A percentile compares a stretch with the other conserved stretches of the same genome.
Conservation (phyloP, 495 filamentous ascomycete genomes). For the Talaromyces wortmannii region DNA sequence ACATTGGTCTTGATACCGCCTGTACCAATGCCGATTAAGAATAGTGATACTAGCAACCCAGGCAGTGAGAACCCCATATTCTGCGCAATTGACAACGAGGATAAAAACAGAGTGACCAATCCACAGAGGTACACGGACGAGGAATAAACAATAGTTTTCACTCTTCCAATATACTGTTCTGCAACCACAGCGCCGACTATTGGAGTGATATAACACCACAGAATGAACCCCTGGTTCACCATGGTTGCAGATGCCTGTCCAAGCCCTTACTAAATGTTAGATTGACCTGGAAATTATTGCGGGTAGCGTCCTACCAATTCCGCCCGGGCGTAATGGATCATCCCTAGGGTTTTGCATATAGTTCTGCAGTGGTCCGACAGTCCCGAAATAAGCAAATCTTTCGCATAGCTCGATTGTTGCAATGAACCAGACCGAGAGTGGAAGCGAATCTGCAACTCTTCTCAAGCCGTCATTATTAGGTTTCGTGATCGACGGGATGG, state of each 20-base stretch:
- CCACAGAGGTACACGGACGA: slow-evolving; percentile 49
- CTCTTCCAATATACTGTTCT: slow-evolving; percentile 65
- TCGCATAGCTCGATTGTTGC: slow-evolving; percentile 58
- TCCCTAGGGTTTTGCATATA: slow-evolving; percentile 3
- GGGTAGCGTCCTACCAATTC: background rate
- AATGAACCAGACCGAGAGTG: slow-evolving; percentile 50
- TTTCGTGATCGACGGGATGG: no score
- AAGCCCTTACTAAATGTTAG: slow-evolving; percentile 27
- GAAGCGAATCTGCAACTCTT: slow-evolving; percentile 45
- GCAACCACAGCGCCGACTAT: slow-evolving; percentile 65
- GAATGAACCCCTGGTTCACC: slow-evolving; percentile 52
- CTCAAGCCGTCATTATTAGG: background rate
- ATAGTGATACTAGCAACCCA: slow-evolving; percentile 50
- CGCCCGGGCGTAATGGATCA: slow-evolving; percentile 1
- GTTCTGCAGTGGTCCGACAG: slow-evolving; percentile 11
- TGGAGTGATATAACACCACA: slow-evolving; percentile 69
- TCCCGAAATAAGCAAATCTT: slow-evolving; percentile 62
- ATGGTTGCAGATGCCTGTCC: slow-evolving; percentile 50
- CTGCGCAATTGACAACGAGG: slow-evolving; percentile 44
- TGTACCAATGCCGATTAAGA: slow-evolving; percentile 42
- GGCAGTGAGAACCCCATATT: slow-evolving; percentile 31
- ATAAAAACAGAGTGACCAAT: slow-evolving; percentile 52
- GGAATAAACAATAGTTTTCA: slow-evolving; percentile 55
- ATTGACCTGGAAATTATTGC: background rate
- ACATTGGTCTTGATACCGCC: slow-evolving; percentile 61